phyloP scores from a whole-genome alignment of 192 early-diverging fungal genomes.

The Backusella australiensis region DNA sequence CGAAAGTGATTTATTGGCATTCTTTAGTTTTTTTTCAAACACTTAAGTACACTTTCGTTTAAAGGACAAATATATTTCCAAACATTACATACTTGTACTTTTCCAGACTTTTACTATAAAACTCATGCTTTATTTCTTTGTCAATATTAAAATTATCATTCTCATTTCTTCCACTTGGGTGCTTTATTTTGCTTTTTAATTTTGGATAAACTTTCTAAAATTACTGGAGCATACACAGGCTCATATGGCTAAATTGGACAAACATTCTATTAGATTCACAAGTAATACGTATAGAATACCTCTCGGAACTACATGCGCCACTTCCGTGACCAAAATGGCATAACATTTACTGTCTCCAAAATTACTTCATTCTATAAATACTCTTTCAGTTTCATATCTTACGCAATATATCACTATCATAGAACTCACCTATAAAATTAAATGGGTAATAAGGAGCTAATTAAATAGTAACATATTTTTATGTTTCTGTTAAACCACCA shows the following conservation, averaged over 20 bases:
- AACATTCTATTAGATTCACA: constrained; percentile 78
- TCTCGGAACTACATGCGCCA: constrained; percentile 80
- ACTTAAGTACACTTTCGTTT: constrained; percentile 14
- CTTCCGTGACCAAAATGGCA: constrained; percentile 90
- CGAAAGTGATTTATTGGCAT: constrained; percentile 83
- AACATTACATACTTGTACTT: not conserved
- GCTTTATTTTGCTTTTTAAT: constrained; percentile 83
- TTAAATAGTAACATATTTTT: not conserved
- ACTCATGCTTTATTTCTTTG: constrained; percentile 78
- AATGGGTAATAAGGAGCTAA: not conserved
- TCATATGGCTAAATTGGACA: constrained; percentile 80
- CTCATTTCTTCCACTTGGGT: constrained; percentile 74
- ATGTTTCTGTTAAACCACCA: not conserved
- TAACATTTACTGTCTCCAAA: constrained; percentile 86
- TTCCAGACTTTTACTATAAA: constrained; percentile 44
- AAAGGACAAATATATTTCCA: not conserved
- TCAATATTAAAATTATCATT: constrained; percentile 78
- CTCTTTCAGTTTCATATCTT: constrained; percentile 80
- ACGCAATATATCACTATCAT: constrained; percentile 76
- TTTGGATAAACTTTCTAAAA: constrained; percentile 88
- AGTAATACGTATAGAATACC: constrained; percentile 73
- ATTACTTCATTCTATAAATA: constrained; percentile 84
- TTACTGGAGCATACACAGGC: constrained; percentile 90
- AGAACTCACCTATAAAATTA: constrained; percentile 53
- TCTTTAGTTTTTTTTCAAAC: constrained; percentile 89